Conservation (phyloP, 1,139 yeast species). For the Sugiyamaella novakii region DNA sequence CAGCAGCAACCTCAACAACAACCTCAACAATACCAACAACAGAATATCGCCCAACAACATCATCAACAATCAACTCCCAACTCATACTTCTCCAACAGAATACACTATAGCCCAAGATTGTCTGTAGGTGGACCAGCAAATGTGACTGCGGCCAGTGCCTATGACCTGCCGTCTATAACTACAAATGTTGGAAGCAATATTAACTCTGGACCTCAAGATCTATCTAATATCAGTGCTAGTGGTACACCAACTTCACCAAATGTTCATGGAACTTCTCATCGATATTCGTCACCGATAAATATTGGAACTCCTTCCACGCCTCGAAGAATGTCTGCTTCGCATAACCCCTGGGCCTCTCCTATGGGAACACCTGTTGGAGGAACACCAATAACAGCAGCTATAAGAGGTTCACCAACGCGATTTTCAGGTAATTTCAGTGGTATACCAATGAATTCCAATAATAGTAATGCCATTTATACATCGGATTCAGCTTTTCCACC, state of each 20-base stretch:
- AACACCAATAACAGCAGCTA: constrained; percentile 6
- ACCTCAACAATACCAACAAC: constrained; percentile 15
- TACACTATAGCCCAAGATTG: constrained; percentile 12
- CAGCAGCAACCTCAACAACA: constrained; percentile 12
- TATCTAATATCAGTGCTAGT: not conserved
- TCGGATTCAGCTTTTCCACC: constrained; percentile 13
- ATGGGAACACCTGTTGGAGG: constrained; percentile 14
- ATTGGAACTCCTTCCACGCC: constrained; percentile 24
- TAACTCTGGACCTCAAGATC: not conserved
- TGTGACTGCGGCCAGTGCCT: not conserved
- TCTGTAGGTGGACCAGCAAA: not conserved
- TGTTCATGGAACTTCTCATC: constrained; percentile 4
- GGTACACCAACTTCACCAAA: constrained; percentile 14
- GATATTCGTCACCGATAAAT: constrained; percentile 22
- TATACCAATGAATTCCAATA: not conserved
- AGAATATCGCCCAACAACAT: not conserved
- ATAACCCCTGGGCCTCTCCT: constrained; percentile 25
- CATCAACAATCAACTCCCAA: not conserved
- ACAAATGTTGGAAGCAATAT: not conserved
- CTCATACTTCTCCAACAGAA: constrained; percentile 8
- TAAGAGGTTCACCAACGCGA: constrained; percentile 14
- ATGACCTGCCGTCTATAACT: not conserved
- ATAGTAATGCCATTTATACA: not conserved
- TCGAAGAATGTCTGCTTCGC: constrained; percentile 17
- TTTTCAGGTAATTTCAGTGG: constrained; percentile 1